These are phyloP conservation scores for Flueggea neowawraea DNA, from an alignment of 441 rosid genomes.

Conservation along the genomic window DNA sequence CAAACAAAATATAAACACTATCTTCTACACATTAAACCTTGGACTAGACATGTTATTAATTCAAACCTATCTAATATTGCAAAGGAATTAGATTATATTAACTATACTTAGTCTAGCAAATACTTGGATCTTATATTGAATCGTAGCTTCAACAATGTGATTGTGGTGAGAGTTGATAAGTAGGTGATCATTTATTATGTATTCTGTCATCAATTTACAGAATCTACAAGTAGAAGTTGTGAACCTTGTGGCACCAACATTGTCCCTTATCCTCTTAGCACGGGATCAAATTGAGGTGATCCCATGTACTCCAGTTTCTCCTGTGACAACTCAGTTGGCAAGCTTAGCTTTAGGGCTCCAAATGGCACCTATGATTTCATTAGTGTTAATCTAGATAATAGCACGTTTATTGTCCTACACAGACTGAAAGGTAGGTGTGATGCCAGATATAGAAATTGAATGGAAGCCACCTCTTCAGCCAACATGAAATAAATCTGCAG, in stretches of 20 bases:
- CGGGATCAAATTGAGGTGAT: slow-evolving; percentile 16
- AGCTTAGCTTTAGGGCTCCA: slow-evolving; percentile 11
- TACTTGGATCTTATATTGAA: not conserved
- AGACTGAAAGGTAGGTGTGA: slow-evolving; percentile 5
- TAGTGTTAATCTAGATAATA: slow-evolving; percentile 15
- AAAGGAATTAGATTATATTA: not conserved
- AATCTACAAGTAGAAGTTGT: slow-evolving; percentile 11
- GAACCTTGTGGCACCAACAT: slow-evolving; percentile 22
- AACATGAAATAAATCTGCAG: slow-evolving; percentile 19
- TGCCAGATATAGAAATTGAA: slow-evolving; percentile 13
- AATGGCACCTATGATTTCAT: slow-evolving; percentile 21
- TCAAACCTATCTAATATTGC: too few species aligned
- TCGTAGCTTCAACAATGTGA: not conserved
- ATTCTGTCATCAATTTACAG: slow-evolving; percentile 1
- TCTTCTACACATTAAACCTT: too few species aligned
- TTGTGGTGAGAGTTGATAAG: not conserved
- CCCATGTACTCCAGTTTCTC: slow-evolving; percentile 7
- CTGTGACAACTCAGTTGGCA: slow-evolving; percentile 1
- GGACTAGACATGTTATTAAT: too few species aligned
- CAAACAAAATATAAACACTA: too few species aligned
- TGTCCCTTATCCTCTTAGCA: slow-evolving; percentile 31
- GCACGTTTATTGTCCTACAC: slow-evolving; percentile 17
- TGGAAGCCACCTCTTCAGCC: slow-evolving; percentile 37
- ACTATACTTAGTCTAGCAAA: not conserved
- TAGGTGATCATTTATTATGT: not conserved